Evolutionary conservation across 75 land plant genomes (phyloP).

Genomic region (Ceratopteris richardii): DNA sequence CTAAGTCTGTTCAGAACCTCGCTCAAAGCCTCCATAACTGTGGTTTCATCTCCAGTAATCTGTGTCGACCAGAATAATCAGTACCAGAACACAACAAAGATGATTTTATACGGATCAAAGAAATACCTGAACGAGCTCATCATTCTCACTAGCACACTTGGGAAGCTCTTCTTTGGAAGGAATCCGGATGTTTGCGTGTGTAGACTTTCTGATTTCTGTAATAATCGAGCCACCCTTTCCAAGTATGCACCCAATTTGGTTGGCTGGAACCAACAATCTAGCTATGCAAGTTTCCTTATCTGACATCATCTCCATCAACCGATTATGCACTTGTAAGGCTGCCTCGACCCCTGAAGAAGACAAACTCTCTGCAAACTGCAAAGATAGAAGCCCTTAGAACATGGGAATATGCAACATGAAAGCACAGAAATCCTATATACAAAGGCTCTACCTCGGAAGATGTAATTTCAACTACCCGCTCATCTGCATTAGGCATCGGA

Average conservation of each 20-base stretch:
- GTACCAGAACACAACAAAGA: too few relatives aligned
- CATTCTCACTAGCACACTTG: constrained; percentile 49
- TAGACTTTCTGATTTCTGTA: constrained; percentile 64
- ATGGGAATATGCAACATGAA: not conserved
- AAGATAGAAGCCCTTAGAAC: not conserved
- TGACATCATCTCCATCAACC: constrained; percentile 30
- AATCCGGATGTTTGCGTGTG: constrained; percentile 61
- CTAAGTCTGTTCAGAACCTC: constrained; percentile 49
- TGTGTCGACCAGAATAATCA: constrained; percentile 3
- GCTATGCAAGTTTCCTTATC: constrained; percentile 24
- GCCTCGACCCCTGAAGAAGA: constrained; percentile 61
- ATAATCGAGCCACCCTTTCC: constrained; percentile 78
- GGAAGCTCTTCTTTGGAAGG: constrained; percentile 62
- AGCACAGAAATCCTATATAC: not conserved
- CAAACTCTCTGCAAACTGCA: constrained; percentile 52
- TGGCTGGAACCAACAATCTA: constrained; percentile 59
- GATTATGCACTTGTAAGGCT: constrained; percentile 47
- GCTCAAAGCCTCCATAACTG: constrained; percentile 60
- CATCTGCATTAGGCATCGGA: constrained; percentile 45
- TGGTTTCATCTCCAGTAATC: constrained; percentile 50
- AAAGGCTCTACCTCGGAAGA: constrained; percentile 44
- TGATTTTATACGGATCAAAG: not conserved
- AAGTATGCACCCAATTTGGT: constrained; percentile 67
- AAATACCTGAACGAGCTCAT: constrained; percentile 72
- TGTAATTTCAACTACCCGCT: constrained; percentile 56